Percentiles rank a stretch among this genome's conserved stretches.
Conservation (phyloP, 257 asterid species). For the Solanum lycopersicoides region DNA sequence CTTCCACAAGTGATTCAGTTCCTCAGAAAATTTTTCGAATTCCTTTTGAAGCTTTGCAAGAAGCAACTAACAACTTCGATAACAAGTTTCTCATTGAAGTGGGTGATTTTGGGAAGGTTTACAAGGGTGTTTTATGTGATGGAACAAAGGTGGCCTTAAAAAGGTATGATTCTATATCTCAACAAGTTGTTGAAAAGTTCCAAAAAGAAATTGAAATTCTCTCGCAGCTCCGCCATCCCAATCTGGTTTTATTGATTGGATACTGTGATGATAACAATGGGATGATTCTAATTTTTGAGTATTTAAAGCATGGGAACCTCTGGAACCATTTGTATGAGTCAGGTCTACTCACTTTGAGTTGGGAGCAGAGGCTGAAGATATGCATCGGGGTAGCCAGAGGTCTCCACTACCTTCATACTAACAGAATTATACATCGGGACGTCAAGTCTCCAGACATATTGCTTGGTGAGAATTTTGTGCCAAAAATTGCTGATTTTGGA, state of each 20-base stretch:
- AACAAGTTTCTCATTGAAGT: neutral
- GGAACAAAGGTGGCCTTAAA: neutral
- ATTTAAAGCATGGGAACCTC: neutral
- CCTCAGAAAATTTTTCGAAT: neutral
- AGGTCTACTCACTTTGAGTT: too few species aligned
- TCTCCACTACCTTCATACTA: too few species aligned
- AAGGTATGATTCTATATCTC: rapidly evolving
- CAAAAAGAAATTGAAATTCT: neutral
- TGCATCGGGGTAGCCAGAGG: too few species aligned
- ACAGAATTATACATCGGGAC: too few species aligned
- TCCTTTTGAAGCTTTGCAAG: neutral
- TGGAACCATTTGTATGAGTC: too few species aligned
- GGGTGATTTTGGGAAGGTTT: neutral
- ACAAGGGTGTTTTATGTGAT: neutral
- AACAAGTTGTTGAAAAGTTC: neutral
- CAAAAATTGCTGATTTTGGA: too few species aligned
- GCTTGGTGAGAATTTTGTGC: too few species aligned
- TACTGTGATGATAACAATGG: neutral
- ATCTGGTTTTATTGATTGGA: neutral
- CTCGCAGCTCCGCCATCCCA: neutral
- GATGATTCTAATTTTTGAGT: neutral
- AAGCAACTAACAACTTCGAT: neutral
- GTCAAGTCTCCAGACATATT: too few species aligned
- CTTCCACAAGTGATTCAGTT: neutral
- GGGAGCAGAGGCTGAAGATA: too few species aligned